phyloP scores from a whole-genome alignment of 305 asterid genomes.

The Fraxinus angustifolia region DNA sequence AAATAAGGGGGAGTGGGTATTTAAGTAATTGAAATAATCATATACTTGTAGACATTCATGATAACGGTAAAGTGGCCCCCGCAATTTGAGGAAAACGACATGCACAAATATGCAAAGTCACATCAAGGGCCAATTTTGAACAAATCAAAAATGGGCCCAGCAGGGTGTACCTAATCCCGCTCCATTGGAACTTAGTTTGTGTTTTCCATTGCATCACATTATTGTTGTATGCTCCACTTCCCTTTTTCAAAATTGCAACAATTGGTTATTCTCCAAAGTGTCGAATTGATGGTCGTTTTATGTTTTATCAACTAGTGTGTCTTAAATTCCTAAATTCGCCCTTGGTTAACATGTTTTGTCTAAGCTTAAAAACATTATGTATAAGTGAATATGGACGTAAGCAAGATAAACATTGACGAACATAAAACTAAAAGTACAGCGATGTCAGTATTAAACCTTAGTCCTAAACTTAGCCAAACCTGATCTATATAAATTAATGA shows the following conservation, averaged over 20 bases:
- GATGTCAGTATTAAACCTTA: background rate
- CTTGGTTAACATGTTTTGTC: background rate
- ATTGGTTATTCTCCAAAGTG: background rate
- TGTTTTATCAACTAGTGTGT: background rate
- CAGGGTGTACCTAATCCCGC: slow-evolving; percentile 6
- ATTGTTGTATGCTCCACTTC: background rate
- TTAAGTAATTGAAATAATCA: background rate
- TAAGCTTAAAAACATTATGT: background rate
- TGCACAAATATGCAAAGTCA: background rate
- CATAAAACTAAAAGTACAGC: background rate
- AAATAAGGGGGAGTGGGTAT: background rate
- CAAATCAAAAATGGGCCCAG: background rate
- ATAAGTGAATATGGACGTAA: background rate
- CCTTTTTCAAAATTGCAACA: background rate
- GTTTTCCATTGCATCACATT: background rate
- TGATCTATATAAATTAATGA: background rate
- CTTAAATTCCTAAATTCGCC: background rate
- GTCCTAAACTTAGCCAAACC: background rate
- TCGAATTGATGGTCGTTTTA: background rate
- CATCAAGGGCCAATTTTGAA: background rate
- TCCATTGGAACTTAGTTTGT: slow-evolving; percentile 10
- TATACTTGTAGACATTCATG: background rate
- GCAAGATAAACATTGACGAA: background rate
- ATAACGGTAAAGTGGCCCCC: background rate
- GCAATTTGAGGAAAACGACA: background rate